Evolutionary conservation across 2,329 filamentous ascomycete genomes (phyloP).

Genomic region (Elsinoe arachidis): DNA sequence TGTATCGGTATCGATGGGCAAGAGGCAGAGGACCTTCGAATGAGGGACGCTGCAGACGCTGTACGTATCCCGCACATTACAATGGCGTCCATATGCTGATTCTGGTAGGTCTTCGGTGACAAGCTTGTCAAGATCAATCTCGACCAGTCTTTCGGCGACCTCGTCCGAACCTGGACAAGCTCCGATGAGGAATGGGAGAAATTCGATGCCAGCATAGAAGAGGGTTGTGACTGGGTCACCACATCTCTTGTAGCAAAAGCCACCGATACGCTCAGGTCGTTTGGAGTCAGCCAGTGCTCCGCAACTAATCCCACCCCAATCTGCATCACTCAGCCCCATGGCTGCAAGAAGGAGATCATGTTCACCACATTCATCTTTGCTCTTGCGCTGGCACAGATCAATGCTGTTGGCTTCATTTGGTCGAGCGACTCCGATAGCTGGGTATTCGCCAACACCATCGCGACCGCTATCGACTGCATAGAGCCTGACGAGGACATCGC

Average conservation of each 20-base stretch:
- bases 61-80: not conserved
- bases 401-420: not conserved
- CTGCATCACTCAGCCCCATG: not conserved
- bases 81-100: not conserved
- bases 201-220: not conserved
- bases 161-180: not conserved
- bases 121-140: not conserved
- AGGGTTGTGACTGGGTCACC: not conserved
- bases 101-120: not conserved
- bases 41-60: not conserved
- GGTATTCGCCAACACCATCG: not conserved
- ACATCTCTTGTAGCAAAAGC: not conserved
- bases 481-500: not conserved
- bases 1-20: constrained; percentile 2
- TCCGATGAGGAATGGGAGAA: not conserved
- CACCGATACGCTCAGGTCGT: not conserved
- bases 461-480: not conserved
- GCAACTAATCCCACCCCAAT: not conserved
- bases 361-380: constrained; percentile 3
- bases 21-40: not conserved
- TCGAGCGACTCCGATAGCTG: constrained; percentile 4
- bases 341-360: constrained; percentile 1
- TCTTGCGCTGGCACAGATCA: not conserved
- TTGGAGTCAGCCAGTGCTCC: not conserved
- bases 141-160: not conserved